phyloP scores from a whole-genome alignment of 805 yeast genomes.

The Nakazawaea laoshanensis region DNA sequence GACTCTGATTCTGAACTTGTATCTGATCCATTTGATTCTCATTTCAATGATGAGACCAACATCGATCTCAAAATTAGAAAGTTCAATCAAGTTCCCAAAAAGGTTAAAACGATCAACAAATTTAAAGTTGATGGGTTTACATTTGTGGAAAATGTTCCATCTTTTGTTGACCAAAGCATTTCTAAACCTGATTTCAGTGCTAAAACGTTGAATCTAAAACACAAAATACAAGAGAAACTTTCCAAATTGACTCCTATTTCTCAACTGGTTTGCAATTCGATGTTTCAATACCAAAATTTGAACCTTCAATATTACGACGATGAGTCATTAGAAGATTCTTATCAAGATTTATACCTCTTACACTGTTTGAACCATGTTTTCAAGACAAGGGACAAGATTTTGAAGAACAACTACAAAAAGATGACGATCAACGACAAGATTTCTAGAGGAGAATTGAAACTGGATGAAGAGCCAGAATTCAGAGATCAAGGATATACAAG shows the following conservation, averaged over 20 bases:
- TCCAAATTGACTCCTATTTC: conserved; percentile 37
- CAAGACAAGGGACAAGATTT: conserved; percentile 79
- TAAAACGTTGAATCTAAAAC: conserved; percentile 35
- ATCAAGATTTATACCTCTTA: conserved; percentile 55
- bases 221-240: conserved; percentile 26
- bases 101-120: conserved; percentile 10
- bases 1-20: conserved; percentile 12
- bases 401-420: conserved; percentile 64
- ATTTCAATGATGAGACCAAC: conserved; percentile 49
- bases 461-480: conserved; percentile 43
- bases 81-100: conserved; percentile 14
- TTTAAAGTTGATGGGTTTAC: conserved; percentile 7
- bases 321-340: conserved; percentile 24
- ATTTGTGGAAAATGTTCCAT: conserved; percentile 6
- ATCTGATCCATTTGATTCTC: conserved; percentile 71
- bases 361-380: conserved; percentile 78
- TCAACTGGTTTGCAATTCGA: conserved; percentile 45
- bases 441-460: conserved; percentile 24
- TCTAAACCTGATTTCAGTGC: conserved; percentile 9
- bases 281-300: conserved; percentile 69
- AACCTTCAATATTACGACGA: conserved; percentile 45
- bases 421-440: conserved; percentile 26
- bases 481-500: conserved; percentile 95
- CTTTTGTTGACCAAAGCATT: conserved; percentile 9
- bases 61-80: conserved; percentile 23